Evolutionary conservation across 805 yeast species (phyloP), one percentile per base, ranked within the genome.

Genomic region (Candida andamanensis): DNA sequence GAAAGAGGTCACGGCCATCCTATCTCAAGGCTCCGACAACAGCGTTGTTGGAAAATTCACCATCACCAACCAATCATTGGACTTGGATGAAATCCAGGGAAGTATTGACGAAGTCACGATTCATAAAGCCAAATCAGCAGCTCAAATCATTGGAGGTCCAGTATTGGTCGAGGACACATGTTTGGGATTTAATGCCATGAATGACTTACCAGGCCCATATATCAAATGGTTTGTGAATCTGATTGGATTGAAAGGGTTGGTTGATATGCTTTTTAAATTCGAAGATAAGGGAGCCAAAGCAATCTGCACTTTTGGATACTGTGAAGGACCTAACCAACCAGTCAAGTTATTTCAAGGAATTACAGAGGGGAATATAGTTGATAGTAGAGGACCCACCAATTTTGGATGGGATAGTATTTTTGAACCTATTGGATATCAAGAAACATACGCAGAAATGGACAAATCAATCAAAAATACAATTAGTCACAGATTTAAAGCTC

Each of bases 341-440:
- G 86, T 80, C n/a, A 56, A 71, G 41, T 63, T 86, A 28, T 89
- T 92, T 59, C 90, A 85, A 55, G 99, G 98, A 6, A 58, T 75
- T 28, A 83, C 95, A 1, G 67, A 72, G 9, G 99, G 99, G 15
- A 58, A 45, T 6, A 89, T 92, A 49, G 97, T 89, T 5, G 63
- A 66, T 11, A 69, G 78, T 21, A 64, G 94, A 37, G 97, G 97
- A 2, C 85, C 85, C 5, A 72, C 77, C 10, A 70, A 73, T 38
- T 92, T 92, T 54, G 99, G 99, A 2, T 92, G 95, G 95, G 97
- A 92, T 60, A 78, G 96, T 6, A 63, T 85, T 30, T 92, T 92
- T 56, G 71, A 80, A 60, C 98, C 98, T 2, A 62, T 65, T 17
- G 96, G 95, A 3, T 78, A 57, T 47, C 60, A 70, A 14, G 64